These are phyloP conservation scores for Rhododendron vialii DNA, from an alignment of 148 eudicot species.

Conservation along the genomic window DNA sequence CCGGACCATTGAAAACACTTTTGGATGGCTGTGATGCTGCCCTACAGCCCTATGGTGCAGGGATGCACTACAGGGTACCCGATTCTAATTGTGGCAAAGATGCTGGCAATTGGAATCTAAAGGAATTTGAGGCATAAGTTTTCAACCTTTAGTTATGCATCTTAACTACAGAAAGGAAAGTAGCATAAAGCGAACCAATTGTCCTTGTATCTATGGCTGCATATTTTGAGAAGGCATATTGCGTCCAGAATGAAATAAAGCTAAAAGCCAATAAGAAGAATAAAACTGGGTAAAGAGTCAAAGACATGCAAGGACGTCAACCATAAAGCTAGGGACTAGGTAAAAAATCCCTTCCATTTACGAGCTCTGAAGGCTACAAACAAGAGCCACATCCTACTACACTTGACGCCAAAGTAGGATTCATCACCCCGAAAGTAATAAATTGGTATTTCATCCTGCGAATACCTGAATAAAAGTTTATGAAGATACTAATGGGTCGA, in stretches of 20 bases:
- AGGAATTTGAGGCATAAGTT: not conserved
- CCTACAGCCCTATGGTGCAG: too few relatives aligned
- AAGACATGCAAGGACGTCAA: not conserved
- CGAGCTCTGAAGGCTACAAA: not conserved
- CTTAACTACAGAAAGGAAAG: not conserved
- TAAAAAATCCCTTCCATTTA: not conserved
- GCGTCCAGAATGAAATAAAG: not conserved
- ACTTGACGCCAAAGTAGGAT: not conserved
- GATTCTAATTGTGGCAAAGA: not conserved
- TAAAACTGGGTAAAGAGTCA: not conserved
- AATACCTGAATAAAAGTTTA: constrained; percentile 88
- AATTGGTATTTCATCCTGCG: not conserved
- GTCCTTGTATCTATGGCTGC: not conserved
- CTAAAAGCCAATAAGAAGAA: not conserved
- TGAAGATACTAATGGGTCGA: constrained; percentile 78
- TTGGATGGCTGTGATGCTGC: too few relatives aligned
- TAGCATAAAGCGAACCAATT: not conserved
- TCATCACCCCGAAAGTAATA: not conserved
- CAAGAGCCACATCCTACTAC: not conserved
- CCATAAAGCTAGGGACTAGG: not conserved
- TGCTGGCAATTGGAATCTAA: not conserved
- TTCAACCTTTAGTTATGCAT: not conserved
- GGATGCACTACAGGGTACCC: too few relatives aligned
- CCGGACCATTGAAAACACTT: too few relatives aligned
- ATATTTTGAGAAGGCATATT: not conserved